Evolutionary conservation across 495 filamentous ascomycete species (phyloP).

Genomic region (Stereocaulon alpinum): DNA sequence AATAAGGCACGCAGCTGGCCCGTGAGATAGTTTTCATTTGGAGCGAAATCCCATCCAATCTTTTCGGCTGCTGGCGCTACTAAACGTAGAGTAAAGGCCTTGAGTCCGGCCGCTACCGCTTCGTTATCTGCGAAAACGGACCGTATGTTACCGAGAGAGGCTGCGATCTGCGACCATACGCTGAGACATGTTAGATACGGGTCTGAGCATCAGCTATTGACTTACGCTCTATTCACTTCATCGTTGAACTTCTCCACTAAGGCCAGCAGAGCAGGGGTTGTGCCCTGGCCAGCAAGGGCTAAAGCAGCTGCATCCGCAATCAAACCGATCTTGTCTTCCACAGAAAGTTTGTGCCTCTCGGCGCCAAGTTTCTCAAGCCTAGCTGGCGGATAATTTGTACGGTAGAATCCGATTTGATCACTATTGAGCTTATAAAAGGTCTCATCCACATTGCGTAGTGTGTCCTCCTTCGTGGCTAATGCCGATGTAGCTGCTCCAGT

Average conservation of each 20-base stretch:
- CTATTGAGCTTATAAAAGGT: slow-evolving; percentile 86
- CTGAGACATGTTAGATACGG: slow-evolving; percentile 26
- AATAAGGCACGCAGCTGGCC: slow-evolving; percentile 72
- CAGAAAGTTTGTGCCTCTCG: slow-evolving; percentile 58
- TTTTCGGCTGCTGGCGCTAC: slow-evolving; percentile 59
- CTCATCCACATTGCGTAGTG: slow-evolving; percentile 59
- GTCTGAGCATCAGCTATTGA: neutral
- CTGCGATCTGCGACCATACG: slow-evolving; percentile 78
- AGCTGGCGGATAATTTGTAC: slow-evolving; percentile 77
- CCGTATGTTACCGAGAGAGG: slow-evolving; percentile 53
- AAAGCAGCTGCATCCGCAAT: slow-evolving; percentile 87
- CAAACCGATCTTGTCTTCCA: slow-evolving; percentile 83
- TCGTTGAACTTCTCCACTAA: slow-evolving; percentile 70
- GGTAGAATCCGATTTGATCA: slow-evolving; percentile 80
- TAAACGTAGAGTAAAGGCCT: slow-evolving; percentile 62
- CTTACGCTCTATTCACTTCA: slow-evolving; percentile 71
- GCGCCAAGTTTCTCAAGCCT: slow-evolving; percentile 70
- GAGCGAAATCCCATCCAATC: slow-evolving; percentile 73
- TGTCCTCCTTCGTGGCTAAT: slow-evolving; percentile 66
- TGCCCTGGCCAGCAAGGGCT: slow-evolving; percentile 74
- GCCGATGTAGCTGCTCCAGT: slow-evolving; percentile 35
- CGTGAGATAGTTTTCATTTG: slow-evolving; percentile 70
- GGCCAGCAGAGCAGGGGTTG: slow-evolving; percentile 64
- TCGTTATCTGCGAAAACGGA: slow-evolving; percentile 54
- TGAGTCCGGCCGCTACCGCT: slow-evolving; percentile 50